phyloP scores from a whole-genome alignment of 1,284 basidiomycete species.

The Heimioporus retisporus region DNA sequence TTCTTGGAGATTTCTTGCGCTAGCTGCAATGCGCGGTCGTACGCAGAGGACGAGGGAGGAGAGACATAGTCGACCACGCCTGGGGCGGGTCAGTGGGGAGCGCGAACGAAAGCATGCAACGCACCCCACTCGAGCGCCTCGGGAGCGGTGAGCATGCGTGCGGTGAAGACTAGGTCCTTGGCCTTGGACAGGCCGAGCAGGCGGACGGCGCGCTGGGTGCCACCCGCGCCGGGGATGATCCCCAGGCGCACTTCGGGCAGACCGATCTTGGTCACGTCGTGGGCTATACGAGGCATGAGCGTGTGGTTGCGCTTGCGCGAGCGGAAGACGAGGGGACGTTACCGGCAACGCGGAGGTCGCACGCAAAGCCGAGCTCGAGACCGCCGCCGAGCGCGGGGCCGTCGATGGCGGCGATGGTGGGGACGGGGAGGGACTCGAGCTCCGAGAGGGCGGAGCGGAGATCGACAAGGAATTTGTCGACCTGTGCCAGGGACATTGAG shows the following conservation, averaged over 20 bases:
- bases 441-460: slow-evolving; percentile 79
- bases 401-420: slow-evolving; percentile 94
- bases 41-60: slow-evolving; percentile 63
- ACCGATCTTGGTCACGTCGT: slow-evolving; percentile 74
- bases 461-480: slow-evolving; percentile 83
- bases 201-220: slow-evolving; percentile 89
- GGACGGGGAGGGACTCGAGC: slow-evolving; percentile 86
- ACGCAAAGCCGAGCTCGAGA: slow-evolving; percentile 87
- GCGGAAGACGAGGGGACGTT: slow-evolving; percentile 3
- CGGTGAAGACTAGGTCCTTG: slow-evolving; percentile 87
- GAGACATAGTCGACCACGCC: slow-evolving; percentile 88
- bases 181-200: slow-evolving; percentile 86
- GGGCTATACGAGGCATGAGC: slow-evolving; percentile 42
- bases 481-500: slow-evolving; percentile 81
- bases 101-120: slow-evolving; percentile 24
- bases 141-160: slow-evolving; percentile 61
- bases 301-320: background rate
- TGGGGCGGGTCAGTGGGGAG: slow-evolving; percentile 40
- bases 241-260: slow-evolving; percentile 86
- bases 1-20: slow-evolving; percentile 76
- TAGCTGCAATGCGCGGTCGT: slow-evolving; percentile 73
- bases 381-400: slow-evolving; percentile 95
- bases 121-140: slow-evolving; percentile 85
- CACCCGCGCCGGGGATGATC: slow-evolving; percentile 97
- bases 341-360: slow-evolving; percentile 92